These are phyloP conservation scores for Trifolium pratense DNA, from an alignment of 306 rosid genomes.

Conservation along the genomic window DNA sequence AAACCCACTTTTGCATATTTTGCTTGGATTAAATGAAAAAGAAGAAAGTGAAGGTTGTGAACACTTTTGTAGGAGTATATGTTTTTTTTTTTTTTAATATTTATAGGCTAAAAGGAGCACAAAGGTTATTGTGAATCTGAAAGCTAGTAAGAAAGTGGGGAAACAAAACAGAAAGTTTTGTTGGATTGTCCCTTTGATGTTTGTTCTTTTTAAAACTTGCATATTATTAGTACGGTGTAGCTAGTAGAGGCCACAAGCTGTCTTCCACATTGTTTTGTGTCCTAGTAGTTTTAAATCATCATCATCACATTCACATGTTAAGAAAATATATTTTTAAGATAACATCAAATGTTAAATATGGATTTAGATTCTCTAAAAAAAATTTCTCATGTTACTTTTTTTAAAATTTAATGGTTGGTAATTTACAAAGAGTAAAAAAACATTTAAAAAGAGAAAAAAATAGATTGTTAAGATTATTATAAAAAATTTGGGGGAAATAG, in stretches of 20 bases:
- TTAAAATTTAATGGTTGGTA: too few species aligned
- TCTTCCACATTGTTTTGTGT: constrained; percentile 8
- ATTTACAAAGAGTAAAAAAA: too few species aligned
- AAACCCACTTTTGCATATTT: constrained; percentile 36
- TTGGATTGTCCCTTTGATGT: constrained; percentile 44
- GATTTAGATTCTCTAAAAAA: too few species aligned
- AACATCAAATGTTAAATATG: too few species aligned
- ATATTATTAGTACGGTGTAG: neutral
- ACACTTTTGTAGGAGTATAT: neutral
- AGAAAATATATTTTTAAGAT: neutral
- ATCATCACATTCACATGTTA: neutral
- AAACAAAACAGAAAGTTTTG: constrained; percentile 42
- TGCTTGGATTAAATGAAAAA: constrained; percentile 43
- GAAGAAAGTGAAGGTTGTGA: constrained; percentile 45
- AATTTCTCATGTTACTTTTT: too few species aligned
- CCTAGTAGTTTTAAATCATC: neutral
- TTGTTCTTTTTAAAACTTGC: neutral
- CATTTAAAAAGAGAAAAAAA: too few species aligned
- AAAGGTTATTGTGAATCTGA: constrained; percentile 49
- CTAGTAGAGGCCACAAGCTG: constrained; percentile 35
- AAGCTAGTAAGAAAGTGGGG: constrained; percentile 42
- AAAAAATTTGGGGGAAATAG: too few species aligned
- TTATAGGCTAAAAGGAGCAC: constrained; percentile 36
- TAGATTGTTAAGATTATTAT: too few species aligned
- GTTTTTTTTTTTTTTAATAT: neutral